These are phyloP conservation scores for Starmera stellimalicola DNA, from an alignment of 1,139 yeast species.

Conservation along the genomic window DNA sequence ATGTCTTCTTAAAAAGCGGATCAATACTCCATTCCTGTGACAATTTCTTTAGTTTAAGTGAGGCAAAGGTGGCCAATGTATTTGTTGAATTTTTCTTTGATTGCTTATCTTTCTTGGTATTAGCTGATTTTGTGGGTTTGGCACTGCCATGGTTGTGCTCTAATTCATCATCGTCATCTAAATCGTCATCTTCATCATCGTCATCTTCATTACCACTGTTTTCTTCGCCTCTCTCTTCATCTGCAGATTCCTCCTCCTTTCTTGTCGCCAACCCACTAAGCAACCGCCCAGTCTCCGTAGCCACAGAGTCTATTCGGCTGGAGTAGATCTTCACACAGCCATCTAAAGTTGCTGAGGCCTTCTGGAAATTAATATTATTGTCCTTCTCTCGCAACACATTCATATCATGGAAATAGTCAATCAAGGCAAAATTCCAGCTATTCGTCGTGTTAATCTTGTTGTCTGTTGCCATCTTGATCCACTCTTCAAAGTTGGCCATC, in stretches of 20 bases:
- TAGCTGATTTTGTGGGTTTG: constrained; percentile 18
- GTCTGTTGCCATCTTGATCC: constrained; percentile 58
- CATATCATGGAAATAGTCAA: constrained; percentile 75
- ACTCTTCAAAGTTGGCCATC: constrained; percentile 75
- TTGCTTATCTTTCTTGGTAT: constrained; percentile 20
- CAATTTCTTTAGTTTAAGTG: constrained; percentile 55
- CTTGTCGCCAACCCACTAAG: constrained; percentile 69
- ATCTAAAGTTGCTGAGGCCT: constrained; percentile 72
- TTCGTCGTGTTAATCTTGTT: constrained; percentile 55
- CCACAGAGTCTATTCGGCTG: constrained; percentile 85
- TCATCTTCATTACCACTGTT: constrained; percentile 27
- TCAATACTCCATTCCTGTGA: constrained; percentile 77
- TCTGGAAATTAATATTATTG: constrained; percentile 54
- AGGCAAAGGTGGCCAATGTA: constrained; percentile 47
- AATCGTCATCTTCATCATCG: constrained; percentile 19
- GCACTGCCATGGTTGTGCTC: constrained; percentile 25
- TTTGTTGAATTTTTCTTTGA: constrained; percentile 37
- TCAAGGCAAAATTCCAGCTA: constrained; percentile 77
- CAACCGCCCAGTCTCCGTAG: constrained; percentile 80
- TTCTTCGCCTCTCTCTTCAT: constrained; percentile 16
- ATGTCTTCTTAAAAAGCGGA: constrained; percentile 80
- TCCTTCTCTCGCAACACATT: constrained; percentile 52
- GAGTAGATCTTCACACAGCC: constrained; percentile 83
- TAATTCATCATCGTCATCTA: constrained; percentile 26
- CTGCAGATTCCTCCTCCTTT: constrained; percentile 12